These are phyloP conservation scores for Leccinellum albellum DNA, from an alignment of 768 basidiomycete genomes.

Conservation along the genomic window DNA sequence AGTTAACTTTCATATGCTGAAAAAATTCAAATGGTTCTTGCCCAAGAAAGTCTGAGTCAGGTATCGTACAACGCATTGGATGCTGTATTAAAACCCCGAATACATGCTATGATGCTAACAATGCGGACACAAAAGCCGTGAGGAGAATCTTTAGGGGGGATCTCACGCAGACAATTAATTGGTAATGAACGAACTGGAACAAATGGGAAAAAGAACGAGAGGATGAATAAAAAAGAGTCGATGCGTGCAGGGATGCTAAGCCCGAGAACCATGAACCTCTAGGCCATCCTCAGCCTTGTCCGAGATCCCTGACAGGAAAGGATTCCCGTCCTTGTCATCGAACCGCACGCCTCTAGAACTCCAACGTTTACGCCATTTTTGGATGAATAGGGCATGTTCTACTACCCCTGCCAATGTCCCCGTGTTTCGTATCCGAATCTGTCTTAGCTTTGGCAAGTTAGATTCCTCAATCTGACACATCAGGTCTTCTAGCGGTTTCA, in stretches of 20 bases:
- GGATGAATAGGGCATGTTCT: slow-evolving; percentile 24
- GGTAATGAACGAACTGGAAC: neutral
- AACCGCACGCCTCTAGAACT: slow-evolving; percentile 26
- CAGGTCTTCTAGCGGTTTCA: slow-evolving; percentile 39
- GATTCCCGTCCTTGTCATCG: slow-evolving; percentile 30
- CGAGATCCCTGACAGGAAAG: slow-evolving; percentile 11
- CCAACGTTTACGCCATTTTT: slow-evolving; percentile 31
- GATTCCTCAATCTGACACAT: slow-evolving; percentile 37
- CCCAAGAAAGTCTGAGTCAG: neutral
- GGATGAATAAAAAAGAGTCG: neutral
- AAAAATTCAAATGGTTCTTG: neutral
- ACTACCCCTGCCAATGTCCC: slow-evolving; percentile 36
- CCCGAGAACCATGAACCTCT: neutral
- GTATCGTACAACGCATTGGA: slow-evolving; percentile 1
- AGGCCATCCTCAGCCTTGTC: neutral
- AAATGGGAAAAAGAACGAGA: neutral
- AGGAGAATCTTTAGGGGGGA: neutral
- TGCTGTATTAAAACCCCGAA: neutral
- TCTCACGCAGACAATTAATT: neutral
- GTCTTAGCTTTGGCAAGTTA: slow-evolving; percentile 31
- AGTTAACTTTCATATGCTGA: neutral
- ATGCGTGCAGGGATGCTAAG: neutral
- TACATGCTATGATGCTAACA: neutral
- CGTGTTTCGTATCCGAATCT: slow-evolving; percentile 39
- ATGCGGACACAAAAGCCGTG: neutral